A percentile compares a stretch with the other conserved stretches of the same genome.
Conservation (phyloP, 1,139 yeast genomes). For the Yamadazyma trypodendri region DNA sequence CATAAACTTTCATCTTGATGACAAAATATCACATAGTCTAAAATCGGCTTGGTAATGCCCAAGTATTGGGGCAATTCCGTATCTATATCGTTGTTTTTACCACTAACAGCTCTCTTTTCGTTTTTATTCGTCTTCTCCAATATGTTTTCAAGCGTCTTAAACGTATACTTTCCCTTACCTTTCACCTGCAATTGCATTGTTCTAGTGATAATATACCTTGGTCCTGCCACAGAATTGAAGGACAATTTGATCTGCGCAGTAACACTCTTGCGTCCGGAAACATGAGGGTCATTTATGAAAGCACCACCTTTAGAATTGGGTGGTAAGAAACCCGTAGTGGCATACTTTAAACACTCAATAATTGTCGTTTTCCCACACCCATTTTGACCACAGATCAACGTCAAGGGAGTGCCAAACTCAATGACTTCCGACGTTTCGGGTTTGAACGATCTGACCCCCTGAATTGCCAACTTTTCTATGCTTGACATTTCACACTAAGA, state of each 20-base stretch:
- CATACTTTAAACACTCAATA: constrained; percentile 89
- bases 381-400: constrained; percentile 92
- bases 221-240: constrained; percentile 70
- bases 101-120: constrained; percentile 70
- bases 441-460: constrained; percentile 90
- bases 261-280: constrained; percentile 73
- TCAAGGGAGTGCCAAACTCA: constrained; percentile 86
- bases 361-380: constrained; percentile 99
- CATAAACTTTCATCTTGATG: constrained; percentile 97
- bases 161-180: constrained; percentile 50
- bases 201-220: constrained; percentile 82
- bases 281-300: constrained; percentile 89
- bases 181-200: constrained; percentile 74
- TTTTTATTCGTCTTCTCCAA: constrained; percentile 65
- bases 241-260: constrained; percentile 90
- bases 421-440: constrained; percentile 80
- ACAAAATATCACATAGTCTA: constrained; percentile 92
- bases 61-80: constrained; percentile 74
- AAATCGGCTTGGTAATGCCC: constrained; percentile 84
- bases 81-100: constrained; percentile 85
- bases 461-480: constrained; percentile 74
- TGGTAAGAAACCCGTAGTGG: constrained; percentile 94
- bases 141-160: constrained; percentile 91
- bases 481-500: constrained; percentile 56
- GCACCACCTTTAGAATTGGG: constrained; percentile 97